Conservation (phyloP, 768 basidiomycete genomes). For the Cyclocybe aegerita region DNA sequence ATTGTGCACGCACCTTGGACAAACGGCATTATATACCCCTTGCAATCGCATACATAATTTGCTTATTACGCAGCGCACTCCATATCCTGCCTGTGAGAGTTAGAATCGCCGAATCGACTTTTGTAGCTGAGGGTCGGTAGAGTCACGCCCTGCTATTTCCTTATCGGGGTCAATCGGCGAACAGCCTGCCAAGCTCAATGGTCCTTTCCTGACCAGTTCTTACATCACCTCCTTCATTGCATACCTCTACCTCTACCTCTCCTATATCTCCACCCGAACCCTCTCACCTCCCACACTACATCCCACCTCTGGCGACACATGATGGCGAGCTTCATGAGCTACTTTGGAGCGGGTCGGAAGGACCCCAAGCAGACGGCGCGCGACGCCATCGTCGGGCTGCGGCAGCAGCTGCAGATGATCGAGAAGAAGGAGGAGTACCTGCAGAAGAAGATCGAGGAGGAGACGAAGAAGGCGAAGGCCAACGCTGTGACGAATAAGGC, state of each 20-base stretch:
- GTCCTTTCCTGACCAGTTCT: constrained; percentile 4
- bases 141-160: constrained; percentile 24
- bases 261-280: not conserved
- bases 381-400: constrained; percentile 89
- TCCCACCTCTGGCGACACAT: constrained; percentile 26
- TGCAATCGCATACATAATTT: not conserved
- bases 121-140: not conserved
- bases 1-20: constrained; percentile 4
- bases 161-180: constrained; percentile 38
- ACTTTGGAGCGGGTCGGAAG: constrained; percentile 74
- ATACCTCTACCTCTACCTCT: constrained; percentile 6
- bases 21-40: not conserved
- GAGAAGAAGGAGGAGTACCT: constrained; percentile 99
- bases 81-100: too few relatives aligned
- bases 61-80: too few relatives aligned
- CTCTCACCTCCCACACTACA: constrained; percentile 4
- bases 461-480: constrained; percentile 84
- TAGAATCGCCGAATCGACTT: not conserved
- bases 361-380: constrained; percentile 84
- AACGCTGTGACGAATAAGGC: constrained; percentile 94
- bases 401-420: constrained; percentile 93
- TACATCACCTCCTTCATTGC: constrained; percentile 2
- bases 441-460: constrained; percentile 96
- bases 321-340: constrained; percentile 83
- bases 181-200: constrained; percentile 4